Evolutionary conservation across 75 land plant genomes (phyloP), one percentile per base, ranked within the genome.

Genomic region (Isoetes taiwanensis): DNA sequence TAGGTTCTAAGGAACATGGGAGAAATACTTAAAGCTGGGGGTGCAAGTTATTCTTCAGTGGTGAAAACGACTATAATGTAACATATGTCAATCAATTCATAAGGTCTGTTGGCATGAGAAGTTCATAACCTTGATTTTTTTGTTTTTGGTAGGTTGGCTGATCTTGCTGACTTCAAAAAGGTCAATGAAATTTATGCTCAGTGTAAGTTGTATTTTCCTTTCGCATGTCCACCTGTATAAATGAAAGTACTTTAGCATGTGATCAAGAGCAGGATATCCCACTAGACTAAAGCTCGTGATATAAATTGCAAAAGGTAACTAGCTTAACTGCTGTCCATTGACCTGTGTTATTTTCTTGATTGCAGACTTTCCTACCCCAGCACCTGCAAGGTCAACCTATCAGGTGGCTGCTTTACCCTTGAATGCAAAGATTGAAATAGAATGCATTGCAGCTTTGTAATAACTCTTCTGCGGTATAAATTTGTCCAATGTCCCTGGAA

Each of bases 1-100:
- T 73, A 91, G 96, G 76, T 81, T 28, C 72, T 91, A 48, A 87
- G 77, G 59, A 91, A 91, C 48, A 87, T 91, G 80, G 97, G 97
- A 4, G 97, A 81, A 57, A 83, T 91, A 52, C 54, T 91, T 62
- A 78, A 91, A 73, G 89, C 89, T 34, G 63, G 83, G 61, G 95
- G 97, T 54, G 74, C 76, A 6, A 72, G 70, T 70, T 91, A 87
- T 60, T 62, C 71, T 34, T 78, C 95, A 17, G 97, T 91, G 16
- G 95, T 91, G 30, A 91, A 91, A 57, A 91, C 97, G 23, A 91
- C 97, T 19, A 91, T 91, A 25, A 78, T 91, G 97, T 84, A 70
- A 24, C 66, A 30, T 14, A 46, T 41, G 21, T 14, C 26, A 14
- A 17, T 3, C 28, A 40, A 10, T 58, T 58, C 26, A 9, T 43